Evolutionary conservation across 148 eudicot genomes (phyloP).

Genomic region (Pharnaceum exiguum): DNA sequence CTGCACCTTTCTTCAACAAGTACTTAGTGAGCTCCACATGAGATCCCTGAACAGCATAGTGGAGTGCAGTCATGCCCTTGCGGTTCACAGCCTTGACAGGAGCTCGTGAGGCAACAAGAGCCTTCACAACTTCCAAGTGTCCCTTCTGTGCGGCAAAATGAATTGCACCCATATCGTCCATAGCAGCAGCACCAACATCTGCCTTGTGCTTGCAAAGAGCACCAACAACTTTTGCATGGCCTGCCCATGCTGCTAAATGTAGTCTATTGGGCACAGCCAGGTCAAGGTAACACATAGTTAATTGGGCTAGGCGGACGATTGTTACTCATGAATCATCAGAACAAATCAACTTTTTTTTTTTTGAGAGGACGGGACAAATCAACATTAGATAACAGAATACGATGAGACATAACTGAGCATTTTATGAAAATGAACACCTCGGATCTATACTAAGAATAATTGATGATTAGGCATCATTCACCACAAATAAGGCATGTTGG

Average conservation of each 20-base stretch:
- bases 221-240: constrained; percentile 63
- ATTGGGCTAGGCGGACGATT: no score
- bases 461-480: no score
- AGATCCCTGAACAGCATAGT: constrained; percentile 92
- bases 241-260: constrained; percentile 98
- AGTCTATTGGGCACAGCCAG: constrained; percentile 40
- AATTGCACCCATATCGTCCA: constrained; percentile 95
- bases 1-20: constrained; percentile 73
- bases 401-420: no score
- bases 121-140: constrained; percentile 68
- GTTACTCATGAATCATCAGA: no score
- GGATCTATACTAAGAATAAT: no score
- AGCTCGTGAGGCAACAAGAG: constrained; percentile 60
- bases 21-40: constrained; percentile 69
- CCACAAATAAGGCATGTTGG: no score
- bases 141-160: constrained; percentile 98
- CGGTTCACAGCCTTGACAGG: constrained; percentile 70
- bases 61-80: constrained; percentile 91
- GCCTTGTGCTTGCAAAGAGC: constrained; percentile 87
- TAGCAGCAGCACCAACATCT: constrained; percentile 89
- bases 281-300: constrained; percentile 35
- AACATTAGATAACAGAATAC: no score
- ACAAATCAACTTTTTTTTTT: no score
- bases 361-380: not conserved
- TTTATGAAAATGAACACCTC: no score